These are phyloP conservation scores for Fusarium dimerum DNA, from an alignment of 2,329 filamentous ascomycete genomes.

Conservation along the genomic window DNA sequence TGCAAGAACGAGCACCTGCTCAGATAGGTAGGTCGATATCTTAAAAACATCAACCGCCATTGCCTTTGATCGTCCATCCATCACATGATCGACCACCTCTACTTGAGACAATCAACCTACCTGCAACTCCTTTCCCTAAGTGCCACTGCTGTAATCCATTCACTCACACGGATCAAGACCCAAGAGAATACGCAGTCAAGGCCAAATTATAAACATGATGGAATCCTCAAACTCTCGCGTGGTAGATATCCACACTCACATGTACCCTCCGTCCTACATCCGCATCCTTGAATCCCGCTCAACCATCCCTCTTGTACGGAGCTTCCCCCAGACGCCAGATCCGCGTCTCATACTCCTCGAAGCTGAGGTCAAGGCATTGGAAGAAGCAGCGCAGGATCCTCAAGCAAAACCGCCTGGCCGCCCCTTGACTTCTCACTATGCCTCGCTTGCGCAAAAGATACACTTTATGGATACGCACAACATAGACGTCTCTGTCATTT, in stretches of 20 bases:
- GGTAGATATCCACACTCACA: conserved; percentile 70
- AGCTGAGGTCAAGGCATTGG: conserved; percentile 47
- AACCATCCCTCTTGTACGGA: conserved; percentile 70
- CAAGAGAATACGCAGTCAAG: no score
- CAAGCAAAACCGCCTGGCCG: conserved; percentile 67
- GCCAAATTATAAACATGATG: conserved; percentile 31
- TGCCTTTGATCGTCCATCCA: no score
- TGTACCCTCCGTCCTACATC: conserved; percentile 67
- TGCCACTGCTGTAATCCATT: not conserved
- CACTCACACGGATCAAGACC: no score
- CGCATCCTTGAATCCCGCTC: conserved; percentile 58
- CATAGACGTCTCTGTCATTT: conserved; percentile 83
- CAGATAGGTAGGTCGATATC: no score
- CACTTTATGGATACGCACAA: conserved; percentile 84
- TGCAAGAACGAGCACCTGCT: no score
- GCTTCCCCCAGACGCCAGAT: conserved; percentile 57
- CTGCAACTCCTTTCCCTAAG: not conserved
- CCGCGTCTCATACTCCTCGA: conserved; percentile 68
- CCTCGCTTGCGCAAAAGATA: conserved; percentile 76
- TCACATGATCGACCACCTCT: no score
- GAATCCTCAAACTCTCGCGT: conserved; percentile 40
- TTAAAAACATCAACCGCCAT: no score
- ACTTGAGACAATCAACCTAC: no score
- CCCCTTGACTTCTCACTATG: conserved; percentile 82
- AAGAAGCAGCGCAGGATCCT: conserved; percentile 55